phyloP scores from a whole-genome alignment of 2,329 filamentous ascomycete species.

The Cercospora zeae-maydis region DNA sequence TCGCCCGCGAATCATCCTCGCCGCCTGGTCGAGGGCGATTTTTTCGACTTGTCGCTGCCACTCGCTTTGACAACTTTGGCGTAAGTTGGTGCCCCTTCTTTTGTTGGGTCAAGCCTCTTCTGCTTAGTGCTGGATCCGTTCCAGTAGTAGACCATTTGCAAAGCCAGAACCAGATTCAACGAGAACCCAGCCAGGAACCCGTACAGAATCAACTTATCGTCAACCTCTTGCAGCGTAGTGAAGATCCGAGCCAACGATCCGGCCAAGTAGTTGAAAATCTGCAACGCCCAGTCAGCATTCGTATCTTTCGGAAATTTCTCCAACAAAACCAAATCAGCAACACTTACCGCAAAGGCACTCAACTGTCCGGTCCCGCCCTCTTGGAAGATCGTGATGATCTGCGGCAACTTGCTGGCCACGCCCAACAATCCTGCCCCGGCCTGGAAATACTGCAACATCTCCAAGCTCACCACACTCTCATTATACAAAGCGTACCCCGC shows the following conservation, averaged over 20 bases:
- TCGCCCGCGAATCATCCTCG: conserved; percentile 22
- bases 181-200: conserved; percentile 86
- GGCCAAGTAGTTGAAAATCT: conserved; percentile 98
- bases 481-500: conserved; percentile 68
- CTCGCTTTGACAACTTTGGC: conserved; percentile 29
- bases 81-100: conserved; percentile 35
- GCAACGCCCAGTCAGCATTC: conserved; percentile 2
- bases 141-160: conserved; percentile 97
- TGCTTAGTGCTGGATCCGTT: conserved; percentile 54
- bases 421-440: conserved; percentile 78
- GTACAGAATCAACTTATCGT: conserved; percentile 93
- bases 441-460: conserved; percentile 70
- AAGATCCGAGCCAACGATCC: conserved; percentile 94
- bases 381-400: conserved; percentile 81
- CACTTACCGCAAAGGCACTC: conserved; percentile 86
- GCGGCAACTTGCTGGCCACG: conserved; percentile 87
- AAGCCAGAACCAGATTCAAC: conserved; percentile 82
- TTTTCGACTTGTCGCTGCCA: conserved; percentile 37
- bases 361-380: conserved; percentile 90
- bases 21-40: conserved; percentile 34
- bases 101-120: conserved; percentile 41
- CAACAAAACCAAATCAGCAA: not conserved
- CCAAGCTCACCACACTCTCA: conserved; percentile 60
- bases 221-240: conserved; percentile 94
- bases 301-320: not conserved